Evolutionary conservation across 2,329 filamentous ascomycete species (phyloP).

Genomic region (Aspergillus sp.): DNA sequence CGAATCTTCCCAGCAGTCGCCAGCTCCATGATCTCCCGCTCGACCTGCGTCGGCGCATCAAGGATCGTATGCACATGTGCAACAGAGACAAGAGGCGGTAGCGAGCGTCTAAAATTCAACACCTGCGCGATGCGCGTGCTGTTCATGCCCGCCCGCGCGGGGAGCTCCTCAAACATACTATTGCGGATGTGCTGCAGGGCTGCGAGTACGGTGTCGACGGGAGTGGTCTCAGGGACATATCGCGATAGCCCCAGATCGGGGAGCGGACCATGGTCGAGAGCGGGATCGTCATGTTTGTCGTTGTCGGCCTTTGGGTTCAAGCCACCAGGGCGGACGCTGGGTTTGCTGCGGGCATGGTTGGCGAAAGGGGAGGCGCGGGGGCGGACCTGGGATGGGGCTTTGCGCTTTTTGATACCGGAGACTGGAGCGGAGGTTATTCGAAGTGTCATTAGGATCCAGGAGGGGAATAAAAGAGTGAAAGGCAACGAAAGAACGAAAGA

Average conservation of each 20-base stretch:
- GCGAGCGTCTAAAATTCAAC: slow-evolving; percentile 54
- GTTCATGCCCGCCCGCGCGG: slow-evolving; percentile 60
- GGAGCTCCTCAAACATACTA: slow-evolving; percentile 58
- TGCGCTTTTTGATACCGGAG: slow-evolving; percentile 45
- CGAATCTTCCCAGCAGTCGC: slow-evolving; percentile 52
- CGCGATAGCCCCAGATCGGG: slow-evolving; percentile 54
- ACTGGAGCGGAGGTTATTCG: slow-evolving; percentile 50
- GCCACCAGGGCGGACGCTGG: slow-evolving; percentile 25
- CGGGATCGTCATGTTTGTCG: slow-evolving; percentile 13
- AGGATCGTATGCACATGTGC: slow-evolving; percentile 62
- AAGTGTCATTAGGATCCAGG: slow-evolving; percentile 41
- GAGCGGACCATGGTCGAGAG: slow-evolving; percentile 42
- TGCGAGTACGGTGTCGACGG: slow-evolving; percentile 51
- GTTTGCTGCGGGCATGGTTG: slow-evolving; percentile 42
- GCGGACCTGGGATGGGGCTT: slow-evolving; percentile 28
- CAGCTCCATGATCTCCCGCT: slow-evolving; percentile 59
- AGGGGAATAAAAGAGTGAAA: slow-evolving; percentile 3
- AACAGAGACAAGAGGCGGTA: slow-evolving; percentile 60
- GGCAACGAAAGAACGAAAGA: neutral
- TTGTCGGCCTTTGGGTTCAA: slow-evolving; percentile 19
- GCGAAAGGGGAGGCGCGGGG: slow-evolving; percentile 43
- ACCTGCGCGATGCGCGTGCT: slow-evolving; percentile 60
- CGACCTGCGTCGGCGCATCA: slow-evolving; percentile 56
- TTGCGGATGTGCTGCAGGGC: slow-evolving; percentile 54
- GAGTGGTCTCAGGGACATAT: slow-evolving; percentile 48